Base-by-base conservation (phyloP, 2,329 filamentous ascomycete genomes). In the Xylariales sp. region DNA sequence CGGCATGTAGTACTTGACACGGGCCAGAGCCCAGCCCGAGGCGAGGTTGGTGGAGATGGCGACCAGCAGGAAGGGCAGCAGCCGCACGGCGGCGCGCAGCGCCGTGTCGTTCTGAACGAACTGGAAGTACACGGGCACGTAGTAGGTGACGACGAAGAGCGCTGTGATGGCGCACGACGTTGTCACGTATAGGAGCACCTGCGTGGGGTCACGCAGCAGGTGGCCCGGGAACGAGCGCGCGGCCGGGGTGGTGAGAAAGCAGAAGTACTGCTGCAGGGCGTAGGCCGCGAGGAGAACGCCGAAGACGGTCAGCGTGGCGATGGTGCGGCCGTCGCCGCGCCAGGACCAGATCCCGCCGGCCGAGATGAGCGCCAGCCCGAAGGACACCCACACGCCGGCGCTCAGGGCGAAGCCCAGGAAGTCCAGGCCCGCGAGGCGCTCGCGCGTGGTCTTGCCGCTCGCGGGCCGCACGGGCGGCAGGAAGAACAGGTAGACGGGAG, bases 111-210 rank as follows among this genome's bases (percentile, higher is more conserved):
- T 1, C 5, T 54, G 54, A 0, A 58, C 58, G 48, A 75, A 76
- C 44, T 70, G 66, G 50, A 74, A 76, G 51, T 63, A 74, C 2
- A 76, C 50, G 0, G 72, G 72, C n/a, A 75, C 63, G 48, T 67
- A 75, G 50, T 74, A 76, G 16, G 67, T 51, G 12, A 48, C 33
- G 7, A 61, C 45, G 31, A 58, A 60, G 27, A 42, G 38, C 6
- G 45, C 44, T 12, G 50, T 43, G n/a, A 46, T 46, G 13, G 38
- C 38, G 5, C 34, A 45, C 11, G 46, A 48, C 15, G 59, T 66
- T 5, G 55, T 48, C 17, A 68, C 49, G 44, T 66, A 72, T 0
- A 77, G 53, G 1, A 73, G 46, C 13, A 31, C 17, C 15, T 31
- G 27, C 13, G 28, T 38, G 12, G 27, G 19, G 5, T 27, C 30